Conservation (phyloP, 2,329 filamentous ascomycete genomes). For the Colletotrichum plurivorum region DNA sequence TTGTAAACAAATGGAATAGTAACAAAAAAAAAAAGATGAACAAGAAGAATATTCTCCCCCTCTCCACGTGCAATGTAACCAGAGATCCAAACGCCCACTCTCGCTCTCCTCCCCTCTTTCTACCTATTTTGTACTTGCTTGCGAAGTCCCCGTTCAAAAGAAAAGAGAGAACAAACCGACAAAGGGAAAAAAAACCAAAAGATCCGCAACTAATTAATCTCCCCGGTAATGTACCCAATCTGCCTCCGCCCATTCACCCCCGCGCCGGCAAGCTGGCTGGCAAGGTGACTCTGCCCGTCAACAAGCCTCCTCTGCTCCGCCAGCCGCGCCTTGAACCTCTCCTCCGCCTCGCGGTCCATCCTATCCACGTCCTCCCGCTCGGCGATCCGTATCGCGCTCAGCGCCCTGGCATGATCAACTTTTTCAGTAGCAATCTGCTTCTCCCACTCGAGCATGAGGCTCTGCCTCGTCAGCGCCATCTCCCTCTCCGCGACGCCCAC, state of each 20-base stretch:
- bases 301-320: conserved; percentile 67
- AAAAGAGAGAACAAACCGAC: background rate
- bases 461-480: conserved; percentile 59
- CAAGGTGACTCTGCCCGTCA: conserved; percentile 58
- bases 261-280: conserved; percentile 50
- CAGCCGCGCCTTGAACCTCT: conserved; percentile 60
- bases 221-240: conserved; percentile 70
- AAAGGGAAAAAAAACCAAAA: background rate
- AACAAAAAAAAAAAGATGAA: background rate
- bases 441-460: conserved; percentile 65
- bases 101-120: conserved; percentile 18
- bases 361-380: conserved; percentile 67
- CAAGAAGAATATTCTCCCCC: background rate
- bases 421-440: conserved; percentile 59
- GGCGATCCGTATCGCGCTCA: conserved; percentile 63
- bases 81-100: background rate
- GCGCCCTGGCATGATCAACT: conserved; percentile 63
- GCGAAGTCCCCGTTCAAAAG: background rate
- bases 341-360: conserved; percentile 62
- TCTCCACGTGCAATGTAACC: conserved; percentile 15
- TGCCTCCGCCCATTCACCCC: conserved; percentile 59
- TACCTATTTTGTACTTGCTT: conserved; percentile 20
- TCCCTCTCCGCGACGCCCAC: conserved; percentile 63
- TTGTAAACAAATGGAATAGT: background rate
- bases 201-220: conserved; percentile 56